phyloP scores from a whole-genome alignment of 495 filamentous ascomycete genomes.

The Polyplosphaeria fusca region DNA sequence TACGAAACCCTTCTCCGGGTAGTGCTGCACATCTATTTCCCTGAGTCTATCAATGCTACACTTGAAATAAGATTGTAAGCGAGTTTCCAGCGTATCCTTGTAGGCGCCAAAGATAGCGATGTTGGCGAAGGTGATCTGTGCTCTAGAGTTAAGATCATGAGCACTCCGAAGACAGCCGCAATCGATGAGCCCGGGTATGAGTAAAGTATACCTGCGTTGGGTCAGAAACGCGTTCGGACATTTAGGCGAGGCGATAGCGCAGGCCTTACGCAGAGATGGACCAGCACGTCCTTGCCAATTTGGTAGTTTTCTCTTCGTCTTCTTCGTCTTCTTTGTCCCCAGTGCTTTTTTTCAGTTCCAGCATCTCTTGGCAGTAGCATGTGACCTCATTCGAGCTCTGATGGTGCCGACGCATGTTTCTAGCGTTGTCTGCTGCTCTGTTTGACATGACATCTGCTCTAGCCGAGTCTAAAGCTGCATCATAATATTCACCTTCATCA shows the following conservation, averaged over 20 bases:
- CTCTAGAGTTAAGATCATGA: constrained; percentile 17
- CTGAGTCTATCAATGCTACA: constrained; percentile 11
- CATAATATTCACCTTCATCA: constrained; percentile 67
- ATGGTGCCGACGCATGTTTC: no score
- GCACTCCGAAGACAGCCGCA: constrained; percentile 32
- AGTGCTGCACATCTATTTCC: constrained; percentile 29
- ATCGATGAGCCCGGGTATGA: constrained; percentile 22
- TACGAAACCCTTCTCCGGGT: constrained; percentile 69
- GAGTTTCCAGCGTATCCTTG: neutral
- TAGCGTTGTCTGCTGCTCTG: no score
- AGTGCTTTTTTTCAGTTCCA: no score
- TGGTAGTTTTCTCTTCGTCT: neutral
- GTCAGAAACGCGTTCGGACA: neutral
- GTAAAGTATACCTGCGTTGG: constrained; percentile 16
- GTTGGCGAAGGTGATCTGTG: constrained; percentile 14
- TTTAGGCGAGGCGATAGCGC: neutral
- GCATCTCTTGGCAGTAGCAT: no score
- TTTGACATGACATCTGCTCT: neutral
- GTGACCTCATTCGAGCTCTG: no score
- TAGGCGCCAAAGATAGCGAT: neutral
- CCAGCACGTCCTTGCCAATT: neutral
- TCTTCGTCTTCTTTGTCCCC: neutral
- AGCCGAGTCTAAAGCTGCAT: constrained; percentile 43
- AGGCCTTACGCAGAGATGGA: neutral
- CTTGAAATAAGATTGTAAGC: constrained; percentile 13